Percentiles rank a stretch among this genome's conserved stretches.
These are phyloP conservation scores for Yamadazyma scolyti DNA, from an alignment of 805 yeast genomes.

Conservation along the genomic window DNA sequence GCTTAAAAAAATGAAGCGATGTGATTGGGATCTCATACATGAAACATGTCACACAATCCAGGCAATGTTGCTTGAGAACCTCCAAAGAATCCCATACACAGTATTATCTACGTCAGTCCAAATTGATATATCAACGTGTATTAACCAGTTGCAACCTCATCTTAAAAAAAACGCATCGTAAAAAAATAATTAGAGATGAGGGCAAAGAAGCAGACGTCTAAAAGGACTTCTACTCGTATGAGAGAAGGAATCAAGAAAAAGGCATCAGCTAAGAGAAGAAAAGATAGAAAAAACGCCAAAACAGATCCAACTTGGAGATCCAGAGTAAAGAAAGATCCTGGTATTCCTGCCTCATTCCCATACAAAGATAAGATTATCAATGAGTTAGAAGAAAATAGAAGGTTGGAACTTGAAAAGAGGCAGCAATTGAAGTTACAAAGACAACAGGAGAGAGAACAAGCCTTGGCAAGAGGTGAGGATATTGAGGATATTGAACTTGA, in stretches of 20 bases:
- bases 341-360: conserved; percentile 93
- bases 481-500: conserved; percentile 33
- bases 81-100: no score
- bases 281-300: conserved; percentile 77
- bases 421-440: conserved; percentile 47
- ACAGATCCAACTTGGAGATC: conserved; percentile 94
- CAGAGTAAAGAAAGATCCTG: conserved; percentile 78
- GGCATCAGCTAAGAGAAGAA: conserved; percentile 87
- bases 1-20: no score
- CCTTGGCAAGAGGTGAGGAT: conserved; percentile 33
- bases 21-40: no score
- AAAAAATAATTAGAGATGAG: conserved; percentile 30
- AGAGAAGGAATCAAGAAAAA: conserved; percentile 96
- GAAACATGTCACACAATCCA: no score
- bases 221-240: conserved; percentile 88
- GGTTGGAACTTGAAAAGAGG: conserved; percentile 52
- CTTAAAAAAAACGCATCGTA: no score
- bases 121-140: no score
- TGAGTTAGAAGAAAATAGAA: conserved; percentile 64
- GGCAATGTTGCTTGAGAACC: no score
- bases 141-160: no score
- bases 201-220: conserved; percentile 68
- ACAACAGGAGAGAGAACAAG: conserved; percentile 44
- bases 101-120: no score
- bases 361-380: conserved; percentile 79